Evolutionary conservation across 2,329 filamentous ascomycete species (phyloP), one percentile per base, ranked within the genome.

Genomic region (Aspergillus costaricaensis): DNA sequence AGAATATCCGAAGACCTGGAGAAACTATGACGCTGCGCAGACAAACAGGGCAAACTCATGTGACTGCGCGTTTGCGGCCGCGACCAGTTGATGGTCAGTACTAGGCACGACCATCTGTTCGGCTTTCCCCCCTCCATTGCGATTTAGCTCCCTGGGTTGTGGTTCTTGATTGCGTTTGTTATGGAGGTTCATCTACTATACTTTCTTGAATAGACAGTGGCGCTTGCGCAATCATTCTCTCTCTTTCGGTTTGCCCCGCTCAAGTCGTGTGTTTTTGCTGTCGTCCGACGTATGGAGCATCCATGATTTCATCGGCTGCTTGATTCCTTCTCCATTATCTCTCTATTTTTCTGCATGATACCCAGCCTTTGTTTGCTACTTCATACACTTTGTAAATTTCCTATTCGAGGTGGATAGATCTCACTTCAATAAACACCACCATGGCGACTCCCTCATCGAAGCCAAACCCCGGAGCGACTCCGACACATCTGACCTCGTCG

Each of bases 371-470:
- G 15, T 30, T 17, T 25, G 14, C 14, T 14, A 14, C 25, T 49
- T n/a, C 44, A 14, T 49, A 9, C 14, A 30, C 14, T 49, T 41
- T 50, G 30, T 50, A 50, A 19, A 23, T 50, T 50, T 50, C 4
- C 47, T n/a, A 21, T 17, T 27, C 17, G 4, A 17, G 23, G 25
- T 50, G 47, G 47, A 50, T 30, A 50, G 30, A 50, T 36, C 47
- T 30, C 25, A 25, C 21, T 15, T 25, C 36, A 23, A 50, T 32
- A 32, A 17, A 15, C 14, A 59, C 12, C 58, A 68, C 14, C 58
- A 81, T 81, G 79, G 77, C 79, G 32, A 81, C 79, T 25, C 79
- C 79, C 12, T 79, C 77, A 27, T 76, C 78, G 25, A 80, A 78
- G 61, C 69, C 65, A 30, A 76, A 77, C 47, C 76, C 76, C 25